Percentiles rank a stretch among this genome's conserved stretches.
phyloP scores from a whole-genome alignment of 2,329 filamentous ascomycete species.

The Microdochium paspali region DNA sequence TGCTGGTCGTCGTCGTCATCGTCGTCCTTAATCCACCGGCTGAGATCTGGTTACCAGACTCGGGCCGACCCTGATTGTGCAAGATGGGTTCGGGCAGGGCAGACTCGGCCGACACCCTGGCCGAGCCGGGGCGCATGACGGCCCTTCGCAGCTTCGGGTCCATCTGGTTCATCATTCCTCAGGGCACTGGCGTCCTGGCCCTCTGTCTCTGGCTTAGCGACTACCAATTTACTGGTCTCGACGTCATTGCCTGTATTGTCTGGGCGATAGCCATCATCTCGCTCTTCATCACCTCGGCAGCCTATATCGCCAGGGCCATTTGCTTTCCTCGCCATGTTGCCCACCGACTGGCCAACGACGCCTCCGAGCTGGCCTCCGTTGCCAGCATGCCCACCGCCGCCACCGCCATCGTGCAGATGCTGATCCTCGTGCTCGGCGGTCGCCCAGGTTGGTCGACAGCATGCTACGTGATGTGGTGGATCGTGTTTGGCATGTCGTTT shows the following conservation, averaged over 20 bases:
- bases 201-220: slow-evolving; percentile 24
- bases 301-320: slow-evolving; percentile 21
- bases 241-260: slow-evolving; percentile 23
- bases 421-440: slow-evolving; percentile 12
- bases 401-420: slow-evolving; percentile 15
- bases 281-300: slow-evolving; percentile 14
- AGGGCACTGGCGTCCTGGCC: slow-evolving; percentile 25
- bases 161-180: slow-evolving; percentile 26
- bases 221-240: slow-evolving; percentile 28
- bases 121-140: neutral
- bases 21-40: too few species aligned
- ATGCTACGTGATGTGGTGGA: slow-evolving; percentile 30
- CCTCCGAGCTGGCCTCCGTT: slow-evolving; percentile 25
- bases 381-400: slow-evolving; percentile 25
- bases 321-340: slow-evolving; percentile 20
- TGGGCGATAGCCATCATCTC: slow-evolving; percentile 26
- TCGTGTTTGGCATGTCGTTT: slow-evolving; percentile 20
- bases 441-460: slow-evolving; percentile 13
- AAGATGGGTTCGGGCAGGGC: neutral
- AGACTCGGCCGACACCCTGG: neutral
- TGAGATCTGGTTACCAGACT: too few species aligned
- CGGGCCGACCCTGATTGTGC: neutral
- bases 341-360: slow-evolving; percentile 16
- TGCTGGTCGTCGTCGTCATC: too few species aligned
- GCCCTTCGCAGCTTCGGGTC: slow-evolving; percentile 22